Evolutionary conservation across 768 basidiomycete genomes (phyloP).

Genomic region (Basidioascus undulatus): DNA sequence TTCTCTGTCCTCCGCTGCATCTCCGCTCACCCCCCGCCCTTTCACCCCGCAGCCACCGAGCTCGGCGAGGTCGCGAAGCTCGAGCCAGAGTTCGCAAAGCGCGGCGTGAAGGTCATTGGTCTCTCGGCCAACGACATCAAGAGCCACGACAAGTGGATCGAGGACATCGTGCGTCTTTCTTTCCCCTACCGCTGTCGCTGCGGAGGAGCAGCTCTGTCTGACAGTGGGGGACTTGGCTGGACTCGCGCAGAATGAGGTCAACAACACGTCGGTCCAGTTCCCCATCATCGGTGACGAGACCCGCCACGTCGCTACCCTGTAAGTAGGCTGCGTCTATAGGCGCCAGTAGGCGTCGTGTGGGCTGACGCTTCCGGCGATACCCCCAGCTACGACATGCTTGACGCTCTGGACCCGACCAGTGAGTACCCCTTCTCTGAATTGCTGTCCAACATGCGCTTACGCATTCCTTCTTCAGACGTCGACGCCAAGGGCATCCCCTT

Average conservation of each 20-base stretch:
- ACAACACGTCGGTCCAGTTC: constrained; percentile 54
- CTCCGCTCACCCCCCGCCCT: background rate
- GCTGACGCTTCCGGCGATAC: too few relatives aligned
- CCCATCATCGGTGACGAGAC: constrained; percentile 92
- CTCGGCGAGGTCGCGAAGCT: constrained; percentile 85
- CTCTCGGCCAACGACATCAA: constrained; percentile 74
- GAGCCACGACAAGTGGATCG: constrained; percentile 66
- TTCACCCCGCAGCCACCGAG: too few relatives aligned
- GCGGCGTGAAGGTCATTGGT: constrained; percentile 73
- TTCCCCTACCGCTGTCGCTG: too few relatives aligned
- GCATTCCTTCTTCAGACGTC: constrained; percentile 21
- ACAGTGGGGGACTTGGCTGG: background rate
- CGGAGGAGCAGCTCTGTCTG: too few relatives aligned
- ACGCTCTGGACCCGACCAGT: constrained; percentile 76
- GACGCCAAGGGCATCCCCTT: constrained; percentile 75
- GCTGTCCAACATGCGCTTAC: background rate
- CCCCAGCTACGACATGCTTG: constrained; percentile 38
- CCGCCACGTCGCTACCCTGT: constrained; percentile 43
- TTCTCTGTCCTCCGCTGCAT: background rate
- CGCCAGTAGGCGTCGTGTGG: too few relatives aligned
- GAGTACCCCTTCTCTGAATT: background rate
- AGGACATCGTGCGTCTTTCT: too few relatives aligned
- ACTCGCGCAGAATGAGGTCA: background rate
- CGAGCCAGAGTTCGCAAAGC: constrained; percentile 54
- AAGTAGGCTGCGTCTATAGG: too few relatives aligned